Evolutionary conservation across 108 stramenopile species (phyloP).

Genomic region (Conticribra guillardii): DNA sequence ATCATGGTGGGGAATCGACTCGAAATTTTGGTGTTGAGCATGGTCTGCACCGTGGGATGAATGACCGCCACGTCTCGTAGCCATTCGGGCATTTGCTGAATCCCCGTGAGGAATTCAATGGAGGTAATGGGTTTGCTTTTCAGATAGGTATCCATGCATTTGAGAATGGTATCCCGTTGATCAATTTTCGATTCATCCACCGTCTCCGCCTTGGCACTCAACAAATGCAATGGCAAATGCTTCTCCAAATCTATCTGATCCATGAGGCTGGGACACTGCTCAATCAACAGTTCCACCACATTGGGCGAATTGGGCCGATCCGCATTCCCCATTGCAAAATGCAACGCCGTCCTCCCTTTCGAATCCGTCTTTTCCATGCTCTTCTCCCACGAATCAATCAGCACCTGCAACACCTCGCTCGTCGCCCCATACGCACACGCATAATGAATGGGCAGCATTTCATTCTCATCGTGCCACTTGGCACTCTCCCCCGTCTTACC

Average conservation of each 20-base stretch:
- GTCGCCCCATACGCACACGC: constrained; percentile 82
- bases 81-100: constrained; percentile 79
- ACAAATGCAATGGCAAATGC: not conserved
- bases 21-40: constrained; percentile 74
- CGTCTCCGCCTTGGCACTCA: constrained; percentile 24
- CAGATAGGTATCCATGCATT: constrained; percentile 69
- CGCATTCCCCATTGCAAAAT: constrained; percentile 70
- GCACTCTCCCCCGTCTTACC: constrained; percentile 35
- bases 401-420: constrained; percentile 59
- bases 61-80: constrained; percentile 81
- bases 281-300: constrained; percentile 59
- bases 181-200: constrained; percentile 28
- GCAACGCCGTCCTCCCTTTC: constrained; percentile 76
- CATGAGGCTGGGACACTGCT: constrained; percentile 14
- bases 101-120: constrained; percentile 67
- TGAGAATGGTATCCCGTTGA: constrained; percentile 16
- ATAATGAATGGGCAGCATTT: constrained; percentile 84
- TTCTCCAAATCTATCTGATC: not conserved
- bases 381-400: constrained; percentile 66
- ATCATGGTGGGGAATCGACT: constrained; percentile 80
- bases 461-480: constrained; percentile 61
- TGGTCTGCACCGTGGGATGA: constrained; percentile 70
- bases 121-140: constrained; percentile 59
- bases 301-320: constrained; percentile 1
- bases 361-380: constrained; percentile 60